A percentile compares a stretch with the other conserved stretches of the same genome.
These are phyloP conservation scores for Entoloma clypeatum DNA, from an alignment of 1,284 basidiomycete species.

Conservation along the genomic window DNA sequence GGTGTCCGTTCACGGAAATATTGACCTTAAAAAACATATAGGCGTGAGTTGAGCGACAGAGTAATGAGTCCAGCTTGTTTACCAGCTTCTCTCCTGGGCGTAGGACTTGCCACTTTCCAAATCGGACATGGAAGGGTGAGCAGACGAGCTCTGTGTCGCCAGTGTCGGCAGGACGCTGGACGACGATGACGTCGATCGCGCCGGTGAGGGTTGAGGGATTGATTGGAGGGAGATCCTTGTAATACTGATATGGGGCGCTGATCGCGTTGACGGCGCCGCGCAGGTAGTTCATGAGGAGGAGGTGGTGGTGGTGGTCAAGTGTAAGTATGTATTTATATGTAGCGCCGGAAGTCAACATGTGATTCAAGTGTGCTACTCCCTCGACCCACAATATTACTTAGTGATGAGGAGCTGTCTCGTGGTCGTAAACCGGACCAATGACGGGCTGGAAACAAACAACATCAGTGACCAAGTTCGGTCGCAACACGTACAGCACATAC, in stretches of 20 bases:
- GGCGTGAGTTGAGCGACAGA: too few species aligned
- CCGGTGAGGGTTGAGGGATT: slow-evolving; percentile 95
- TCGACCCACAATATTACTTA: slow-evolving; percentile 16
- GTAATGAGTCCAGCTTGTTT: too few species aligned
- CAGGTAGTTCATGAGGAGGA: slow-evolving; percentile 84
- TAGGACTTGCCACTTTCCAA: slow-evolving; percentile 97
- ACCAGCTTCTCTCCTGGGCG: slow-evolving; percentile 94
- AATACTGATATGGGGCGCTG: slow-evolving; percentile 80
- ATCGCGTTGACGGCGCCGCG: slow-evolving; percentile 79
- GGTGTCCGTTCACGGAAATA: slow-evolving; percentile 75
- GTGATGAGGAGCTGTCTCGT: slow-evolving; percentile 35
- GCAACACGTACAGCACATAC: slow-evolving; percentile 40
- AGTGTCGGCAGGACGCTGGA: slow-evolving; percentile 66
- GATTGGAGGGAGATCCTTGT: slow-evolving; percentile 73
- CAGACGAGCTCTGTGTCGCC: slow-evolving; percentile 77
- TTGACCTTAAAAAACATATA: slow-evolving; percentile 54
- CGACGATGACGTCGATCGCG: slow-evolving; percentile 96
- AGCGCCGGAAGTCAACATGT: background rate
- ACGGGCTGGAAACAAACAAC: slow-evolving; percentile 39
- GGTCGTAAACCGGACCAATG: slow-evolving; percentile 53
- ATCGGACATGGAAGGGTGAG: slow-evolving; percentile 97
- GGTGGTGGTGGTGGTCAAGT: too few species aligned
- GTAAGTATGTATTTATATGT: slow-evolving; percentile 16
- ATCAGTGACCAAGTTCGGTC: slow-evolving; percentile 17
- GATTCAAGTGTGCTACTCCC: background rate